phyloP scores from a whole-genome alignment of 257 asterid species.

The Thymus quinquecostatus region DNA sequence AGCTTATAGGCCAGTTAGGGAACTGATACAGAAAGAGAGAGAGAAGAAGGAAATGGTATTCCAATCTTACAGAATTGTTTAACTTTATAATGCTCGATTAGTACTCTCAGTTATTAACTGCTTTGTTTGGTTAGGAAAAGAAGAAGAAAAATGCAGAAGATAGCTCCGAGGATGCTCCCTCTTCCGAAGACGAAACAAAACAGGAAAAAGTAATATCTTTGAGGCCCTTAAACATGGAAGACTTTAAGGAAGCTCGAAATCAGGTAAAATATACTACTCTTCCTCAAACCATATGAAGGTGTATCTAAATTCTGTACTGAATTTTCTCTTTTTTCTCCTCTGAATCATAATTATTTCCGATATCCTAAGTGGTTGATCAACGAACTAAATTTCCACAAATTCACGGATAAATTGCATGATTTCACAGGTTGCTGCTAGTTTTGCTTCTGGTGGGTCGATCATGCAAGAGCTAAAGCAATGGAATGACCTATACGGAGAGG shows the following conservation, averaged over 20 bases:
- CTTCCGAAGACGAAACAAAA: slow-evolving; percentile 48
- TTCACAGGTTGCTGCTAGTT: slow-evolving; percentile 91
- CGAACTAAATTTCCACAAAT: neutral
- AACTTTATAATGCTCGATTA: neutral
- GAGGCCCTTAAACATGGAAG: slow-evolving; percentile 91
- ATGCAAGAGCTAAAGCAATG: slow-evolving; percentile 90
- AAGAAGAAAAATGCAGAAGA: slow-evolving; percentile 48
- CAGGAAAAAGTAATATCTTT: slow-evolving; percentile 61
- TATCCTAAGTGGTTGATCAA: no score
- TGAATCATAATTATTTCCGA: neutral
- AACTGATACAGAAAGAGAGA: slow-evolving; percentile 75
- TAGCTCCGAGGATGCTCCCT: slow-evolving; percentile 48
- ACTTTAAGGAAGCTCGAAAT: slow-evolving; percentile 81
- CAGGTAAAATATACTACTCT: slow-evolving; percentile 52
- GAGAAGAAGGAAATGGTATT: slow-evolving; percentile 70
- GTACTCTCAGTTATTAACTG: neutral
- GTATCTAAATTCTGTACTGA: neutral
- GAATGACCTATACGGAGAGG: slow-evolving; percentile 88
- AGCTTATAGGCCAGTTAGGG: slow-evolving; percentile 96
- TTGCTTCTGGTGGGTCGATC: slow-evolving; percentile 83
- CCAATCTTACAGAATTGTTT: neutral
- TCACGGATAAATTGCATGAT: neutral
- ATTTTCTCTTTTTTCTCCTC: neutral
- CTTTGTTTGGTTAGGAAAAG: slow-evolving; percentile 52
- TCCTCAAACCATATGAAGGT: neutral